Conservation (phyloP, 768 basidiomycete species). For the Serendipita sp. region DNA sequence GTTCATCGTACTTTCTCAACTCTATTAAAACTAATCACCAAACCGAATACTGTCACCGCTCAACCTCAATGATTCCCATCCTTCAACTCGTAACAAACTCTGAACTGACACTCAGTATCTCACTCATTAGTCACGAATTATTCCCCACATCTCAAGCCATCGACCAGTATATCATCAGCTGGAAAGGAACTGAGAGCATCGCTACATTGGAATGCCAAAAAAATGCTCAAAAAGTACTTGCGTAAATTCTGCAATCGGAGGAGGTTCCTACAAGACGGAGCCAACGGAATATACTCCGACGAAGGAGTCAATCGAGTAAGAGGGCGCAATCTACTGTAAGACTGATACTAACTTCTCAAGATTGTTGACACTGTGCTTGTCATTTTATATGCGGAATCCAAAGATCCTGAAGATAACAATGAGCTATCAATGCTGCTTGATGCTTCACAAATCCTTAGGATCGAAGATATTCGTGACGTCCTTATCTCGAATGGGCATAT, state of each 20-base stretch:
- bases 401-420: conserved; percentile 46
- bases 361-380: conserved; percentile 67
- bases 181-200: conserved; percentile 53
- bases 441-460: conserved; percentile 35
- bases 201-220: conserved; percentile 45
- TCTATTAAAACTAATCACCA: conserved; percentile 13
- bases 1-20: conserved; percentile 11
- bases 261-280: neutral
- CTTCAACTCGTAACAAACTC: conserved; percentile 16
- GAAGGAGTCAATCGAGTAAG: neutral
- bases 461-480: conserved; percentile 47
- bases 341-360: conserved; percentile 22
- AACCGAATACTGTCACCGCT: conserved; percentile 12
- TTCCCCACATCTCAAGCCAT: conserved; percentile 65
- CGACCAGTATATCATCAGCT: conserved; percentile 49
- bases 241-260: conserved; percentile 38
- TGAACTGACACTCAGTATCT: conserved; percentile 66
- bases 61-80: conserved; percentile 13
- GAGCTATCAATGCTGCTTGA: conserved; percentile 46
- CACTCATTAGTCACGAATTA: conserved; percentile 85
- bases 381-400: conserved; percentile 51
- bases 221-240: conserved; percentile 61
- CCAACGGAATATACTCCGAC: neutral
- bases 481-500: conserved; percentile 38
- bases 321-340: neutral